Base-by-base conservation (phyloP, 192 early-diverging fungal genomes). In the Phycomyces nitens region DNA sequence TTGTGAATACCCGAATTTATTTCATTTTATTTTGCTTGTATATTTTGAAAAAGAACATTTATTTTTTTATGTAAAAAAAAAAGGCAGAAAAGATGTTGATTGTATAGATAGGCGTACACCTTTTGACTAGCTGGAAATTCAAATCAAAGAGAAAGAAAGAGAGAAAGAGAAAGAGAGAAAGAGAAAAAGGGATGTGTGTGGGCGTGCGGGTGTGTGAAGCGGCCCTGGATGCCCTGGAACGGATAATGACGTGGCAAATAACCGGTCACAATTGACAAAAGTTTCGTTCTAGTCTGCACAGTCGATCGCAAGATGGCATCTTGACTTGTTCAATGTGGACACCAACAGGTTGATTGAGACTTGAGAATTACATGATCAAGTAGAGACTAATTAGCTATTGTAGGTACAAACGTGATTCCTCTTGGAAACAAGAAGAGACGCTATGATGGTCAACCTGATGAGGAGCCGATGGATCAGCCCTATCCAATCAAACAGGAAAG, bases 341-440 rank as follows among this genome's bases (percentile, higher is more conserved):
- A 47, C 44, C 44, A 47, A 47, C 44, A 47, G 44, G 44, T 47
- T n/a, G 44, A 47, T n/a, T 14, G 3, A n/a, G 44, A 47, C 11
- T 47, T 18, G 18, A 14, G 14, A 42, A 42, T 14, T 10, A 42
- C 41, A 42, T n/a, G 2, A 47, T 18, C 2, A 7, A 34, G 7
- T 34, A 34, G 7, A 34, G 29, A 34, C 7, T 34, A 42, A 7
- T 42, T 14, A 42, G 8, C 41, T 10, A n/a, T 3, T 50, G 53
- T 26, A 63, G 62, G 62, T 40, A 63, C 62, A 40, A 63, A 63
- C 23, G 62, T 63, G 40, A 63, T 51, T 63, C 62, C 62, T 54
- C 34, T 63, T 38, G 62, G 62, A 54, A 38, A 39, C 23, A 63
- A 63, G 62, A 54, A 51, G 52, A 49, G 62, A 27, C 52, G 51